Evolutionary conservation across 1,284 basidiomycete genomes (phyloP).

Genomic region (Rhodotorula sp.): DNA sequence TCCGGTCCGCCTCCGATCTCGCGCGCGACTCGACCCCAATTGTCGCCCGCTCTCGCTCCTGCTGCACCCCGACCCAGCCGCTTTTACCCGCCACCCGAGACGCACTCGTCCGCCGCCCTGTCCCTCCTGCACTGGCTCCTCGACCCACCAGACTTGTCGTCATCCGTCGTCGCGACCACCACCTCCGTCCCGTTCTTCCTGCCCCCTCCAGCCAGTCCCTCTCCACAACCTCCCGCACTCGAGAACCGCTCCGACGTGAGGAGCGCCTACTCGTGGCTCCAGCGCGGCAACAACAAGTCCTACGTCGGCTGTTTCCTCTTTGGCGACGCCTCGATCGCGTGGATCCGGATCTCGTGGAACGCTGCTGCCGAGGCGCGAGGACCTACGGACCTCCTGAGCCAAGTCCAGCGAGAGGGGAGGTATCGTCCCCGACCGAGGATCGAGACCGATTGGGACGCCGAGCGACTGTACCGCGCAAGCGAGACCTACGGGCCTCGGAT

Average conservation of each 20-base stretch:
- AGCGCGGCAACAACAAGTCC: conserved; percentile 18
- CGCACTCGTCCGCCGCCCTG: conserved; percentile 41
- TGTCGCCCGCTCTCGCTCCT: background rate
- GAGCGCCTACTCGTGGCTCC: conserved; percentile 30
- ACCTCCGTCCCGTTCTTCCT: background rate
- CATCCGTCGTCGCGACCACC: background rate
- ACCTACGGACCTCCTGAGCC: background rate
- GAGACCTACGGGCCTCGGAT: conserved; percentile 58
- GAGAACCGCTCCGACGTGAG: conserved; percentile 35
- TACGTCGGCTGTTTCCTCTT: conserved; percentile 35
- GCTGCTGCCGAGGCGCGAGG: background rate
- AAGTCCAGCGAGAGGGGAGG: conserved; percentile 16
- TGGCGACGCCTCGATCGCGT: conserved; percentile 31
- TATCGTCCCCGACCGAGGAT: conserved; percentile 15
- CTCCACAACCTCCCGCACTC: conserved; percentile 33
- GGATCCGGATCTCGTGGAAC: conserved; percentile 28
- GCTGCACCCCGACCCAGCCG: background rate
- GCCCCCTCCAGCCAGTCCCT: conserved; percentile 17
- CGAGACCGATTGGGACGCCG: conserved; percentile 11
- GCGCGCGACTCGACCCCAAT: conserved; percentile 4
- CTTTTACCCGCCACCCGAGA: conserved; percentile 38
- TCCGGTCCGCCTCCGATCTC: conserved; percentile 18
- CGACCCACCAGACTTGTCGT: background rate
- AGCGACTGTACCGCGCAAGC: conserved; percentile 52
- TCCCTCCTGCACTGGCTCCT: conserved; percentile 44